A percentile compares a stretch with the other conserved stretches of the same genome.
These are phyloP conservation scores for Elsinoe australis DNA, from an alignment of 2,329 filamentous ascomycete species.

Conservation along the genomic window DNA sequence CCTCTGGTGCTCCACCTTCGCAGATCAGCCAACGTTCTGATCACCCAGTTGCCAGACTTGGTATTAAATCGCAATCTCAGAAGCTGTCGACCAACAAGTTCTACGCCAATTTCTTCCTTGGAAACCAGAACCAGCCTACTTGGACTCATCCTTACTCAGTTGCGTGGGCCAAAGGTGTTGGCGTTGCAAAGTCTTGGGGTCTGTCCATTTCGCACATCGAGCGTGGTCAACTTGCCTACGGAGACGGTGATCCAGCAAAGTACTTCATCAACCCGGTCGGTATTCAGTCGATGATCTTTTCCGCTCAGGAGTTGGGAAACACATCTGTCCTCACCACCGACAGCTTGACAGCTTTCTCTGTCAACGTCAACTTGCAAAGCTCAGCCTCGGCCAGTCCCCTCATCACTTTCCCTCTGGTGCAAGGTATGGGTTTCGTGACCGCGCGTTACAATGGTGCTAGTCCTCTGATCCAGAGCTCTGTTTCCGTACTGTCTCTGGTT, in stretches of 20 bases:
- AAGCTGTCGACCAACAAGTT: constrained; percentile 66
- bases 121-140: constrained; percentile 57
- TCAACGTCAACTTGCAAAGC: constrained; percentile 59
- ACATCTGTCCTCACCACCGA: constrained; percentile 50
- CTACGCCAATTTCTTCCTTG: constrained; percentile 67
- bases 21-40: constrained; percentile 34
- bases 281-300: constrained; percentile 72
- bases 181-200: constrained; percentile 62
- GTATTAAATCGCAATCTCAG: constrained; percentile 33
- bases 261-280: constrained; percentile 79
- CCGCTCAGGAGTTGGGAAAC: constrained; percentile 62
- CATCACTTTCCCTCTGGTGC: constrained; percentile 73
- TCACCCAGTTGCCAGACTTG: constrained; percentile 36
- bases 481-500: constrained; percentile 63
- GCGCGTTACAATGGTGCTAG: constrained; percentile 61
- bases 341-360: constrained; percentile 49
- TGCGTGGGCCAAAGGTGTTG: constrained; percentile 41
- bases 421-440: constrained; percentile 85
- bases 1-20: constrained; percentile 34
- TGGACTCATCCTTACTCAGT: constrained; percentile 60
- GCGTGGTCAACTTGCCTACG: constrained; percentile 48
- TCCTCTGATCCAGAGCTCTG: constrained; percentile 65
- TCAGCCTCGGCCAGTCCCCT: constrained; percentile 45
- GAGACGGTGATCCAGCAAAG: constrained; percentile 26
- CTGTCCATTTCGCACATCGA: constrained; percentile 70